Percentiles rank a stretch among this genome's conserved stretches.
These are phyloP conservation scores for Tylopilus vinaceipallidus DNA, from an alignment of 768 basidiomycete species.

Conservation along the genomic window DNA sequence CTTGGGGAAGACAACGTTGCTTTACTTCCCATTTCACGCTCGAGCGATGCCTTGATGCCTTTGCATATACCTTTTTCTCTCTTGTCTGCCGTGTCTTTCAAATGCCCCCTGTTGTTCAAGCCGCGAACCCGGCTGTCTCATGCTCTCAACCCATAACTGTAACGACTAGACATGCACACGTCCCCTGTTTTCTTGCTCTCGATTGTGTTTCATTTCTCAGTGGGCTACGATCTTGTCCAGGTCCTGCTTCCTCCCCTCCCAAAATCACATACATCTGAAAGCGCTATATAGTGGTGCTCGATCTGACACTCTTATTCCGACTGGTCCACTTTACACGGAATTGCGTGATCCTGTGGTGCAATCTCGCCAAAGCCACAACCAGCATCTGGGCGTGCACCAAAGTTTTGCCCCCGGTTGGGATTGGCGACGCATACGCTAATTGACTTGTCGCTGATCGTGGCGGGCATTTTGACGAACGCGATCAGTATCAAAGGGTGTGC, in stretches of 20 bases:
- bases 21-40: slow-evolving; percentile 19
- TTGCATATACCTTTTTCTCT: slow-evolving; percentile 13
- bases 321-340: background rate
- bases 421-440: slow-evolving; percentile 1
- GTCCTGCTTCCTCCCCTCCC: slow-evolving; percentile 13
- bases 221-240: slow-evolving; percentile 32
- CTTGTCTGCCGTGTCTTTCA: slow-evolving; percentile 8
- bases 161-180: slow-evolving; percentile 69
- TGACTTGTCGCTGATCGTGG: slow-evolving; percentile 5
- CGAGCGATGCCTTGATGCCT: slow-evolving; percentile 28
- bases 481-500: background rate
- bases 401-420: background rate
- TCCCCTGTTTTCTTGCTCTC: slow-evolving; percentile 36
- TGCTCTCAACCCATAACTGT: slow-evolving; percentile 41
- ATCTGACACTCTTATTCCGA: slow-evolving; percentile 10
- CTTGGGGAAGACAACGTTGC: slow-evolving; percentile 10
- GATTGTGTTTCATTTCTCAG: slow-evolving; percentile 32
- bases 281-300: slow-evolving; percentile 14
- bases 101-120: slow-evolving; percentile 14
- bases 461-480: slow-evolving; percentile 3
- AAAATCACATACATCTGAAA: slow-evolving; percentile 18
- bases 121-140: slow-evolving; percentile 20
- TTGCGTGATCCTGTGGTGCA: slow-evolving; percentile 1
- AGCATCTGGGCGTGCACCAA: slow-evolving; percentile 6
- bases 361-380: slow-evolving; percentile 4